Evolutionary conservation across 805 yeast species (phyloP).

Genomic region (Metschnikowia koreensis): DNA sequence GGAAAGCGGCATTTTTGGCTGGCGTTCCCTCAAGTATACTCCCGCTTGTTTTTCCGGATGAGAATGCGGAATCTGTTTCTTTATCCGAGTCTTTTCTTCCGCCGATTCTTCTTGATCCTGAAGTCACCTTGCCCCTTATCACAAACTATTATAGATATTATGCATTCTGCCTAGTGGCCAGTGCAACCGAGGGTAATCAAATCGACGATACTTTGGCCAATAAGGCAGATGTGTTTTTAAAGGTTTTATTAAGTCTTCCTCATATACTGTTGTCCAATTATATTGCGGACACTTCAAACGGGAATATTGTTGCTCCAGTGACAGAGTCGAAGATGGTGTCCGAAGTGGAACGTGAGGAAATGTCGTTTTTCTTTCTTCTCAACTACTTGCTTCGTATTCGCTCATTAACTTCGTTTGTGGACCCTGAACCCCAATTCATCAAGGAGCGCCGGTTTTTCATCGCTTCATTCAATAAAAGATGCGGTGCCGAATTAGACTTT

Average conservation of each 20-base stretch:
- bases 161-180: slow-evolving; percentile 16
- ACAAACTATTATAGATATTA: slow-evolving; percentile 16
- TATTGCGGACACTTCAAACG: slow-evolving; percentile 1
- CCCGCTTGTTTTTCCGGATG: slow-evolving; percentile 4
- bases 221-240: slow-evolving; percentile 14
- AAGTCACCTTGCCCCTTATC: slow-evolving; percentile 4
- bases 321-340: slow-evolving; percentile 3
- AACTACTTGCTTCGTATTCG: slow-evolving; percentile 12
- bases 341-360: slow-evolving; percentile 14
- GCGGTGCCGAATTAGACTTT: slow-evolving; percentile 15
- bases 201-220: slow-evolving; percentile 10
- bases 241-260: slow-evolving; percentile 16
- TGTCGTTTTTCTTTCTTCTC: slow-evolving; percentile 16
- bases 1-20: slow-evolving; percentile 6
- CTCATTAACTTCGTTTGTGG: slow-evolving; percentile 7
- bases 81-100: slow-evolving; percentile 11
- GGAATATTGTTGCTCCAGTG: neutral
- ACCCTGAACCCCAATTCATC: slow-evolving; percentile 6
- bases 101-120: slow-evolving; percentile 5
- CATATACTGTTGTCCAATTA: slow-evolving; percentile 14
- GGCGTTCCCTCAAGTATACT: slow-evolving; percentile 11
- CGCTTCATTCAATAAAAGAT: slow-evolving; percentile 11
- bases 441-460: slow-evolving; percentile 12
- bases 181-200: slow-evolving; percentile 4
- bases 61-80: neutral